A percentile compares a stretch with the other conserved stretches of the same genome.
These are phyloP conservation scores for Plantago elongata DNA, from an alignment of 257 asterid genomes.

Conservation along the genomic window DNA sequence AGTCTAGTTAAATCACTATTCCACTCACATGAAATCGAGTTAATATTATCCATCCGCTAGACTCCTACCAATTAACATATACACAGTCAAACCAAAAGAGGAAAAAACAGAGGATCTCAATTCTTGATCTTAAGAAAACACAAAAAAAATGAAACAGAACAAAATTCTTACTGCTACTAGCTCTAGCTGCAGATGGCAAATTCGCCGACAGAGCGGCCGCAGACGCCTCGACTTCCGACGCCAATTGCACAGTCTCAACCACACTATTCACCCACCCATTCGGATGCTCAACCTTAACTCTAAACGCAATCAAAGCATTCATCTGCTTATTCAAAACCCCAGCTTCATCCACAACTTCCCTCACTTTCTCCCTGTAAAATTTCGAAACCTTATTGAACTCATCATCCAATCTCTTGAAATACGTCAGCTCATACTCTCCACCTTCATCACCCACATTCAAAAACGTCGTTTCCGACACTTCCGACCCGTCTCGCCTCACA, in stretches of 20 bases:
- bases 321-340: slow-evolving; percentile 40
- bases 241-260: slow-evolving; percentile 30
- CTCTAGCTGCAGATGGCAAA: slow-evolving; percentile 31
- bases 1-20: too few species aligned
- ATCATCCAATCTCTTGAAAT: slow-evolving; percentile 34
- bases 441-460: slow-evolving; percentile 16
- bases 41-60: too few species aligned
- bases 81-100: neutral
- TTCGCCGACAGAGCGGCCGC: slow-evolving; percentile 31
- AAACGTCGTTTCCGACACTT: slow-evolving; percentile 20
- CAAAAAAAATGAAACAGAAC: slow-evolving; percentile 7
- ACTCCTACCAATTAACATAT: neutral
- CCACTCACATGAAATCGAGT: too few species aligned
- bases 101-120: neutral
- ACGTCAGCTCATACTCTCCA: slow-evolving; percentile 34
- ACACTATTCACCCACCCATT: slow-evolving; percentile 26
- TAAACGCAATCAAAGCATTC: slow-evolving; percentile 47
- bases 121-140: neutral
- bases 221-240: slow-evolving; percentile 33
- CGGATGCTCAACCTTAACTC: slow-evolving; percentile 38
- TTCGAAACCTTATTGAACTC: slow-evolving; percentile 43
- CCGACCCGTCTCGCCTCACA: slow-evolving; percentile 1
- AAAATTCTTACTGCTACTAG: slow-evolving; percentile 26
- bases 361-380: slow-evolving; percentile 34
- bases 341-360: slow-evolving; percentile 44